These are phyloP conservation scores for Malus hybrid DNA, from an alignment of 331 rosid species.

Conservation along the genomic window DNA sequence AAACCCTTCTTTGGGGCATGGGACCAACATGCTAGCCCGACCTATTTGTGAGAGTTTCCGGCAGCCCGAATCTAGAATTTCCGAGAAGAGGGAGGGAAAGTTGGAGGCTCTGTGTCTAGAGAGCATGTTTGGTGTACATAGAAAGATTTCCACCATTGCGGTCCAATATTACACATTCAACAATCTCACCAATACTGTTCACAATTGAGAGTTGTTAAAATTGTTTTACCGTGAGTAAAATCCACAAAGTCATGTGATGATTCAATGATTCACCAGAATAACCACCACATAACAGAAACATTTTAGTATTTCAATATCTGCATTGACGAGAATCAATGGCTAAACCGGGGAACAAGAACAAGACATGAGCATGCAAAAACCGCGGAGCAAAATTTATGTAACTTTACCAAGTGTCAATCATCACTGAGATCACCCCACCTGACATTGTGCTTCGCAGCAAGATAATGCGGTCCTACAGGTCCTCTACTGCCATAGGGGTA, in stretches of 20 bases:
- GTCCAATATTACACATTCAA: too few species aligned
- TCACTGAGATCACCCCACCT: conserved; percentile 81
- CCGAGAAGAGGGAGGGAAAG: too few species aligned
- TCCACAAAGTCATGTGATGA: not conserved
- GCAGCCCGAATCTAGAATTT: too few species aligned
- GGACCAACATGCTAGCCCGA: too few species aligned
- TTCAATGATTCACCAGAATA: not conserved
- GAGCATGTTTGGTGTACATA: too few species aligned
- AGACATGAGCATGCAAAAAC: not conserved
- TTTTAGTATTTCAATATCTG: not conserved
- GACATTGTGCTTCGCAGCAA: conserved; percentile 79
- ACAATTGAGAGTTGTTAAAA: not conserved
- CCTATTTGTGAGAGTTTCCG: too few species aligned
- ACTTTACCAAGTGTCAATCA: conserved; percentile 20
- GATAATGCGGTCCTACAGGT: conserved; percentile 92
- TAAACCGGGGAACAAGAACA: not conserved
- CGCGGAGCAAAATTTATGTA: not conserved
- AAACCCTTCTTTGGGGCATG: too few species aligned
- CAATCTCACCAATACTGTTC: not conserved
- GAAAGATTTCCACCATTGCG: too few species aligned
- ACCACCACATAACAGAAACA: not conserved
- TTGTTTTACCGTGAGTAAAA: not conserved
- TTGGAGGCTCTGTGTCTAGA: too few species aligned
- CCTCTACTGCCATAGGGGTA: conserved; percentile 95
- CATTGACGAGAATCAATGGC: conserved; percentile 1